A percentile compares a stretch with the other conserved stretches of the same genome.
These are phyloP conservation scores for Populus hybrid DNA, from an alignment of 441 rosid genomes.

Conservation along the genomic window DNA sequence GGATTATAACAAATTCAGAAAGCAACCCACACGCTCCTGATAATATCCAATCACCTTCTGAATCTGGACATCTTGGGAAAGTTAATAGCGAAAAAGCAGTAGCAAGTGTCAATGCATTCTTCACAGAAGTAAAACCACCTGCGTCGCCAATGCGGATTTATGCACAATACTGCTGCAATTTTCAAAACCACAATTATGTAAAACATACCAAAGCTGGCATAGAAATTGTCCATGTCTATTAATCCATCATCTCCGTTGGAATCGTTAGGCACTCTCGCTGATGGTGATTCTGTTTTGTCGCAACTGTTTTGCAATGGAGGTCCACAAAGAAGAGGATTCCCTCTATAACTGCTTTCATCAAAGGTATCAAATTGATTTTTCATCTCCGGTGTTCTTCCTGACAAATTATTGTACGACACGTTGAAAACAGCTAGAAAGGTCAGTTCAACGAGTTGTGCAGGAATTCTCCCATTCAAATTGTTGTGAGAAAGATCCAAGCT, in stretches of 20 bases:
- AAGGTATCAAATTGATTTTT: too few relatives aligned
- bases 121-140: background rate
- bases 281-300: too few relatives aligned
- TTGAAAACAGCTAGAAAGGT: slow-evolving; percentile 1
- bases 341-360: too few relatives aligned
- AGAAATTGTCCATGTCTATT: slow-evolving; percentile 1
- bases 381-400: too few relatives aligned
- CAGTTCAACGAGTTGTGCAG: background rate
- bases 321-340: too few relatives aligned
- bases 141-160: slow-evolving; percentile 19
- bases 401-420: slow-evolving; percentile 24
- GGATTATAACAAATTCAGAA: background rate
- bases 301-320: too few relatives aligned
- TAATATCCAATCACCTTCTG: background rate
- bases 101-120: background rate
- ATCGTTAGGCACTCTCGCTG: too few relatives aligned
- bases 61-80: background rate
- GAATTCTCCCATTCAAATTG: slow-evolving; percentile 18
- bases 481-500: slow-evolving; percentile 22
- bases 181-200: background rate
- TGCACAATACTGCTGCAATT: slow-evolving; percentile 2
- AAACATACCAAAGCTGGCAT: background rate
- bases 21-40: background rate
- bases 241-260: background rate
- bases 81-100: background rate